Percentiles rank a stretch among this genome's conserved stretches.
These are phyloP conservation scores for Colletotrichum sp. DNA, from an alignment of 2,329 filamentous ascomycete genomes.

Conservation along the genomic window DNA sequence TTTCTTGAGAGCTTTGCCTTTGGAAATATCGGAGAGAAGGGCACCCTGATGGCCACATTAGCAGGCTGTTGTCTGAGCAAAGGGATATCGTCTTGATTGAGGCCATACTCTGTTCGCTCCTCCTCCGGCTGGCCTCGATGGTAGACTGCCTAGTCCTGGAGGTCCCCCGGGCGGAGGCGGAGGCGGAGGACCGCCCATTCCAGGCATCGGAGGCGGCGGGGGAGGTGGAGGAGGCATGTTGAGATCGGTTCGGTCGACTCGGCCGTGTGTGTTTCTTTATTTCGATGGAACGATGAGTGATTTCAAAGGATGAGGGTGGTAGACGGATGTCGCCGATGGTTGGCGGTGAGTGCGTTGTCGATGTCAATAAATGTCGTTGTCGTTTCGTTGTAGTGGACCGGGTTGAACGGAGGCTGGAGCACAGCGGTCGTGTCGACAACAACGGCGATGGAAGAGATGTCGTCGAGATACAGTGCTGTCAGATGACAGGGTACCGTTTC, in stretches of 20 bases:
- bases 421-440: neutral
- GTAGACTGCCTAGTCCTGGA: constrained; percentile 50
- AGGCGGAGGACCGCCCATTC: constrained; percentile 64
- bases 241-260: neutral
- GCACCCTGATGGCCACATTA: constrained; percentile 67
- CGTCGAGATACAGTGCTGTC: neutral
- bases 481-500: constrained; percentile 2
- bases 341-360: constrained; percentile 7
- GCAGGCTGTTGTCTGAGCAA: neutral
- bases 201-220: constrained; percentile 68
- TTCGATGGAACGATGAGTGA: neutral
- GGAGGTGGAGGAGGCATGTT: constrained; percentile 66
- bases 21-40: constrained; percentile 84
- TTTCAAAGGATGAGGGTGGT: neutral
- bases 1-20: constrained; percentile 82
- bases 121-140: constrained; percentile 61
- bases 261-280: neutral
- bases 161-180: constrained; percentile 59
- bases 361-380: constrained; percentile 15
- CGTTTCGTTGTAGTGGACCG: constrained; percentile 21
- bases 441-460: neutral
- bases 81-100: neutral
- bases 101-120: constrained; percentile 64
- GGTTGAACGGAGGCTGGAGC: neutral
- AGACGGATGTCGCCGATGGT: neutral